Conservation (phyloP, 371 early-diverging fungal species). For the Smittium mucronatum region DNA sequence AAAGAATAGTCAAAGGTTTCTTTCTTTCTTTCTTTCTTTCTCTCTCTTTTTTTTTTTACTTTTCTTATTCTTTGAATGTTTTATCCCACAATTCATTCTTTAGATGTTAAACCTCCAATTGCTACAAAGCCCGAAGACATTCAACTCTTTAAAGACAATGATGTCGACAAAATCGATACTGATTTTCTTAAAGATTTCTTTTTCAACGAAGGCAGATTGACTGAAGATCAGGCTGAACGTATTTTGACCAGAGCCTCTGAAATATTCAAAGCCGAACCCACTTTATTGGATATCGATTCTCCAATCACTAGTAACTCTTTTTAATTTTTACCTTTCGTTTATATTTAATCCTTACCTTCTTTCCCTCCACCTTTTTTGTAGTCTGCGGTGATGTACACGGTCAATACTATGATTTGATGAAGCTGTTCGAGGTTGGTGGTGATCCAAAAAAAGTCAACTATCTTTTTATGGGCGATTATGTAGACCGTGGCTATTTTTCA, state of each 20-base stretch:
- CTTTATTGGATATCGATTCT: conserved; percentile 72
- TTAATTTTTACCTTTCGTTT: conserved; percentile 4
- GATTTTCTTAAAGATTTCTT: conserved; percentile 78
- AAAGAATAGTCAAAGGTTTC: conserved; percentile 49
- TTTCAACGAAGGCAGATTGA: conserved; percentile 75
- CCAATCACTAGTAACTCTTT: conserved; percentile 67
- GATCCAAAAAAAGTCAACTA: conserved; percentile 78
- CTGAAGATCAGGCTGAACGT: conserved; percentile 78
- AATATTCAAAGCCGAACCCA: conserved; percentile 64
- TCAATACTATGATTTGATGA: conserved; percentile 97
- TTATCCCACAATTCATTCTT: background rate
- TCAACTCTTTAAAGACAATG: conserved; percentile 46
- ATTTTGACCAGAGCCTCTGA: conserved; percentile 66
- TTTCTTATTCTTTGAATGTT: conserved; percentile 27
- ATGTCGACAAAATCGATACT: conserved; percentile 51
- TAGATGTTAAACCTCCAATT: conserved; percentile 42
- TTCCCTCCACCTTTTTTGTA: background rate
- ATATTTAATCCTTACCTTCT: background rate
- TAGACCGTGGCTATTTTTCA: conserved; percentile 93
- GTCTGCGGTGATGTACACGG: conserved; percentile 99
- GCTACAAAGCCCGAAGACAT: conserved; percentile 39
- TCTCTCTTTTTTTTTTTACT: background rate
- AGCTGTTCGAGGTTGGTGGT: conserved; percentile 94
- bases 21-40: background rate
- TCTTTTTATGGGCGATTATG: conserved; percentile 95